Evolutionary conservation across 306 rosid genomes (phyloP).

Genomic region (Dicorynia guianensis): DNA sequence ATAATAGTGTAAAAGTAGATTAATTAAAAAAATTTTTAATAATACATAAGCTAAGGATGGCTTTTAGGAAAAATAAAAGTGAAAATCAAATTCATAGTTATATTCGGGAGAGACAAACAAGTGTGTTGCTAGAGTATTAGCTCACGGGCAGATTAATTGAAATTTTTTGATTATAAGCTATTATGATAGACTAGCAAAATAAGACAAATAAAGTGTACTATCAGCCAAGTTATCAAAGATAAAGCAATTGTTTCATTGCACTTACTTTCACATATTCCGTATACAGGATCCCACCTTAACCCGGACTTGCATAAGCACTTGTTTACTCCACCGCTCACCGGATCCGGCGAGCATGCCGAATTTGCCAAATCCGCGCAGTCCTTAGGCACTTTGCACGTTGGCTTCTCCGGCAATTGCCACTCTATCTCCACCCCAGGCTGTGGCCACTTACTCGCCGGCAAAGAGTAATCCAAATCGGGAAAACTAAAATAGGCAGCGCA

Average conservation of each 20-base stretch:
- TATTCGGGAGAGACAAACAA: no score
- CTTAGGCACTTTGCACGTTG: slow-evolving; percentile 17
- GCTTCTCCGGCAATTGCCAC: slow-evolving; percentile 53
- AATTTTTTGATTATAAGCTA: no score
- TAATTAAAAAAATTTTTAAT: no score
- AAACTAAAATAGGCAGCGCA: slow-evolving; percentile 50
- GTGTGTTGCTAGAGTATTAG: no score
- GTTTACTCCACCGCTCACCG: slow-evolving; percentile 22
- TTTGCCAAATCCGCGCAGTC: slow-evolving; percentile 40
- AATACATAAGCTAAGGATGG: no score
- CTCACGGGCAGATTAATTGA: no score
- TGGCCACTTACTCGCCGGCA: slow-evolving; percentile 41
- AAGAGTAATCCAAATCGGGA: slow-evolving; percentile 40
- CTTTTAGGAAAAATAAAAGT: no score
- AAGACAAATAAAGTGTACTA: no score
- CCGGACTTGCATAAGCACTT: slow-evolving; percentile 52
- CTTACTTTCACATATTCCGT: slow-evolving; percentile 48
- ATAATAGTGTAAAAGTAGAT: no score
- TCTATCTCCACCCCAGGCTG: slow-evolving; percentile 55
- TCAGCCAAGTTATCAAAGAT: no score
- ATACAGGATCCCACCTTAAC: slow-evolving; percentile 50
- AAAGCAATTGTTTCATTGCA: not conserved
- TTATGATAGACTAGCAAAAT: no score
- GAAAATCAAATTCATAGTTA: no score
- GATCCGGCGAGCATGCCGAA: slow-evolving; percentile 44